Evolutionary conservation across 805 yeast genomes (phyloP).

Genomic region (Myxozyma sirexii): DNA sequence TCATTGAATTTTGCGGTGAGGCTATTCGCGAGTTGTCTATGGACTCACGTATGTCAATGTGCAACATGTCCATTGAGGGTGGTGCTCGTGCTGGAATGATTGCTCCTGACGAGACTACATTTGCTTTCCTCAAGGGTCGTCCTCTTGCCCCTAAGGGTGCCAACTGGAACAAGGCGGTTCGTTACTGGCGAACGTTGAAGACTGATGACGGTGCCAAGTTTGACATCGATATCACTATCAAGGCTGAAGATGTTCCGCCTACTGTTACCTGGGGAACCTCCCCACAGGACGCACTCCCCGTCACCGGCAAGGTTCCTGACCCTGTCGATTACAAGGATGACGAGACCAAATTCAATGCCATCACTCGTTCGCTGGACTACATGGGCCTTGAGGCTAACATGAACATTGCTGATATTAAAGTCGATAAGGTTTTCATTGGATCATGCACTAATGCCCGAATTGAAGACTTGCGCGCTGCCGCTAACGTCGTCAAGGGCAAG

Average conservation of each 20-base stretch:
- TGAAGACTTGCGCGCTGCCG: slow-evolving; percentile 95
- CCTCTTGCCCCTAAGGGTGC: slow-evolving; percentile 93
- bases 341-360: slow-evolving; percentile 75
- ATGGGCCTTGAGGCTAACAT: slow-evolving; percentile 89
- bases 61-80: slow-evolving; percentile 98
- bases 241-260: slow-evolving; percentile 85
- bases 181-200: slow-evolving; percentile 86
- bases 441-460: slow-evolving; percentile 98
- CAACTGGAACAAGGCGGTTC: slow-evolving; percentile 92
- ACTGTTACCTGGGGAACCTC: slow-evolving; percentile 99
- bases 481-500: slow-evolving; percentile 87
- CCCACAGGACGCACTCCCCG: slow-evolving; percentile 97
- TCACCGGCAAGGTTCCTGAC: slow-evolving; percentile 87
- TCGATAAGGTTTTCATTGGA: slow-evolving; percentile 96
- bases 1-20: slow-evolving; percentile 94
- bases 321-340: slow-evolving; percentile 60
- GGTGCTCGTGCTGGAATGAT: slow-evolving; percentile 99
- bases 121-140: slow-evolving; percentile 86
- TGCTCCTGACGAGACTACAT: slow-evolving; percentile 88
- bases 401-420: slow-evolving; percentile 68
- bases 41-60: slow-evolving; percentile 99
- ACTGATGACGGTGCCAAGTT: slow-evolving; percentile 90
- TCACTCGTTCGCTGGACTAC: slow-evolving; percentile 88
- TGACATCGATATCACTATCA: slow-evolving; percentile 78
- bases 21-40: slow-evolving; percentile 87